A percentile compares a stretch with the other conserved stretches of the same genome.
phyloP scores from a whole-genome alignment of 2,329 filamentous ascomycete species.

The Trichocomaceae sp. region DNA sequence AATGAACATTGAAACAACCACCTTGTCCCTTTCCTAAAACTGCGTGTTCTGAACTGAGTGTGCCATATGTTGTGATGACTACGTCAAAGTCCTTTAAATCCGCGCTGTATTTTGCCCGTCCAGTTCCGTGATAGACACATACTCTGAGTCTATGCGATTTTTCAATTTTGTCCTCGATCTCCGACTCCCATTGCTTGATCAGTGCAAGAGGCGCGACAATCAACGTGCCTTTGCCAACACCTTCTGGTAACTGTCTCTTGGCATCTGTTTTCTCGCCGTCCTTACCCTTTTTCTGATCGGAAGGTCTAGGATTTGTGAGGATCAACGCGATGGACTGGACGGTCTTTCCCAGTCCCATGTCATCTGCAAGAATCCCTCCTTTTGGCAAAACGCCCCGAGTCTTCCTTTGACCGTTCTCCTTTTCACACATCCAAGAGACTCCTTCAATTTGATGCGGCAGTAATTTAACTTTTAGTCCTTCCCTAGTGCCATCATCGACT shows the following conservation, averaged over 20 bases:
- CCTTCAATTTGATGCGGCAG: constrained; percentile 92
- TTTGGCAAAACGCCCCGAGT: constrained; percentile 72
- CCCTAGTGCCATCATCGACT: constrained; percentile 58
- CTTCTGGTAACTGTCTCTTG: constrained; percentile 61
- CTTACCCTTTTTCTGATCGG: constrained; percentile 33
- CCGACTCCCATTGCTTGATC: constrained; percentile 94
- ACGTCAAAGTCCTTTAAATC: constrained; percentile 83
- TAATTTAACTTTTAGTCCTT: constrained; percentile 79
- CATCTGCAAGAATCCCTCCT: constrained; percentile 90
- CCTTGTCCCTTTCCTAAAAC: constrained; percentile 52
- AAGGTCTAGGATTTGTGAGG: constrained; percentile 70
- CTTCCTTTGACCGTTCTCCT: constrained; percentile 80
- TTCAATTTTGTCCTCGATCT: constrained; percentile 77
- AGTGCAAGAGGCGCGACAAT: constrained; percentile 89
- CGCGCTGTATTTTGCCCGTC: constrained; percentile 69
- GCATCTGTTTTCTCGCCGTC: constrained; percentile 36
- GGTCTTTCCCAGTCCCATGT: constrained; percentile 94
- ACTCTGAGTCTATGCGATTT: constrained; percentile 66
- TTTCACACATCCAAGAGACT: constrained; percentile 89
- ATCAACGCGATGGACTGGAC: constrained; percentile 88
- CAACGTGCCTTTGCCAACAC: constrained; percentile 70
- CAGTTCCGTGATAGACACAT: constrained; percentile 83
- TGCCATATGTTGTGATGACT: constrained; percentile 95
- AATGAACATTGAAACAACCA: constrained; percentile 84
- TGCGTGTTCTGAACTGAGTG: constrained; percentile 82